Base-by-base conservation (phyloP, 2,329 filamentous ascomycete genomes). In the Colletotrichum melonis region DNA sequence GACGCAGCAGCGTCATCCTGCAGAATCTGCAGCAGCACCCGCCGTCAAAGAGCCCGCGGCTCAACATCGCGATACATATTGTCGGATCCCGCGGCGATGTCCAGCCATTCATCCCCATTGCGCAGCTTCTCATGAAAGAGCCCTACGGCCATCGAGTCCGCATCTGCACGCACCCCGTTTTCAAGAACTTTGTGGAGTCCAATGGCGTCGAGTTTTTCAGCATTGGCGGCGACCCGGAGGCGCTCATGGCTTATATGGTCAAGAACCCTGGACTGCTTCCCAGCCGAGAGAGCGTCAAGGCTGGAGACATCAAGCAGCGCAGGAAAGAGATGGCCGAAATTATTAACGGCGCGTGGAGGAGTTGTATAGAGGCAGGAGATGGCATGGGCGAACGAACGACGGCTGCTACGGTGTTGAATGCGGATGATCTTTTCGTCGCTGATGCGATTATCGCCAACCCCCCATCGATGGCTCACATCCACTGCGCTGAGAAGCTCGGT, bases 91-190 rank as follows among this genome's bases (percentile, higher is more conserved):
- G 80, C 11, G 76, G 76, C 11, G 76, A 77, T 16, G 67, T 77
- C 2, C 89, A 92, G 71, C 89, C 89, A 0, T 91, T 92, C 67
- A 81, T 92, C 63, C 88, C 89, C 0, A 81, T 92, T 1, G 90
- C 91, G 0, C 84, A 88, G 74, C 80, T 82, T 3, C 82, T 82
- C 1, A 65, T 72, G 63, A 76, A 75, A n/a, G 67, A 77, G 2
- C 78, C 79, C 0, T 81, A 87, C 67, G 85, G 86, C 2, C 89
- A 91, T 76, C 85, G 89, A 11, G 87, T 91, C 2, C 86, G 89
- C 3, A 80, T 91, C 12, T 89, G 88, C 30, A 91, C 89, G 0
- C 89, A 91, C 76, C 76, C 83, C 9, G 83, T 84, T 4, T 91
- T 91, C 76, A 84, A 86, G 65, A 80, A 86, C 3, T 90, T 91